Conservation (phyloP, 441 rosid species). For the Flueggea neowawraea region DNA sequence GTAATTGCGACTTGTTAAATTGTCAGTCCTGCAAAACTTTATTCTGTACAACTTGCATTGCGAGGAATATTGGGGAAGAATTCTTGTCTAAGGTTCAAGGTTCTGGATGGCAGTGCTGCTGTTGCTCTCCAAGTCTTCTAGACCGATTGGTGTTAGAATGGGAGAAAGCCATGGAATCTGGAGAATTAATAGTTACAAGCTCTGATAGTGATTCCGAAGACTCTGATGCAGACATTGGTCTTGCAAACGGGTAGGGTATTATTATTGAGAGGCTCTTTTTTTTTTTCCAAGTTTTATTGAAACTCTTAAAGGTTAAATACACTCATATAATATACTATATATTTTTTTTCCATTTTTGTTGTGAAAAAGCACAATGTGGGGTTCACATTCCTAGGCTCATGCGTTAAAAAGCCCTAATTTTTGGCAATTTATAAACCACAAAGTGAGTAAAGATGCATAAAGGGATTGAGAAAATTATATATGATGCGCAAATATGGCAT, state of each 20-base stretch:
- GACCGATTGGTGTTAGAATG: slow-evolving; percentile 61
- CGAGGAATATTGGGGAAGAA: slow-evolving; percentile 83
- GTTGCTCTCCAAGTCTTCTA: slow-evolving; percentile 80
- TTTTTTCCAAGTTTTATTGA: too few species aligned
- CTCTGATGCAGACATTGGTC: slow-evolving; percentile 56
- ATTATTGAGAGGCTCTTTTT: slow-evolving; percentile 3
- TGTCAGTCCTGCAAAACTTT: slow-evolving; percentile 79
- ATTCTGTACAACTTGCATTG: slow-evolving; percentile 79
- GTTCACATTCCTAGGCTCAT: too few species aligned
- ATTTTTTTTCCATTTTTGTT: too few species aligned
- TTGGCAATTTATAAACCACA: too few species aligned
- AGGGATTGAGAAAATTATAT: too few species aligned
- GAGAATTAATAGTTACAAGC: slow-evolving; percentile 41
- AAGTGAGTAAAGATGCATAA: too few species aligned
- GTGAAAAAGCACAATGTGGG: too few species aligned
- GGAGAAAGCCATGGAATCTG: slow-evolving; percentile 69
- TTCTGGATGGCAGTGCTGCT: slow-evolving; percentile 87
- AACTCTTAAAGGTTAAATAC: too few species aligned
- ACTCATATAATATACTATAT: too few species aligned
- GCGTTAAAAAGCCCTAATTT: too few species aligned
- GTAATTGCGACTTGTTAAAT: slow-evolving; percentile 56
- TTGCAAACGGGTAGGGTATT: slow-evolving; percentile 49
- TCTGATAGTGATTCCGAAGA: slow-evolving; percentile 81
- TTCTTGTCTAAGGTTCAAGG: slow-evolving; percentile 57
- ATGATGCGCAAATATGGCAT: too few species aligned